These are phyloP conservation scores for Adansonia gregorii DNA, from an alignment of 441 rosid species.

Conservation along the genomic window DNA sequence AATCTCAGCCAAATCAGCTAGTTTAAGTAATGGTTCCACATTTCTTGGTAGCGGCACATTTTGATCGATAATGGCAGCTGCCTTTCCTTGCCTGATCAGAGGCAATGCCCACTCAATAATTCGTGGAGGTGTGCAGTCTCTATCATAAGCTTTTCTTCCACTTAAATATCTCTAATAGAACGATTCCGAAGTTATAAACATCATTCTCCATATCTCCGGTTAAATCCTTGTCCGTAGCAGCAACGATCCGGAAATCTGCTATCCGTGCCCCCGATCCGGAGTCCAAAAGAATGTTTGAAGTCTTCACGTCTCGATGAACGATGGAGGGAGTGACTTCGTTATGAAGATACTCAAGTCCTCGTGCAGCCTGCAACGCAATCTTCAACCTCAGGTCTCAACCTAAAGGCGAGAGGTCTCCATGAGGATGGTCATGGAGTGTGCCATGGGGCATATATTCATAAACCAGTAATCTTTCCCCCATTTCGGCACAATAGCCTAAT, in stretches of 20 bases:
- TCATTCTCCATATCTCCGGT: conserved; percentile 43
- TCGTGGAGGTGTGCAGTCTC: conserved; percentile 41
- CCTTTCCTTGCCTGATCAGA: conserved; percentile 55
- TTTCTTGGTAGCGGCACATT: conserved; percentile 55
- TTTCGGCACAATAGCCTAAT: conserved; percentile 57
- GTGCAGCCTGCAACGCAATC: conserved; percentile 61
- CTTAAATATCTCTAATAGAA: conserved; percentile 51
- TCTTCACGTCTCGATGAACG: conserved; percentile 70
- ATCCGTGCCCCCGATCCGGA: conserved; percentile 65
- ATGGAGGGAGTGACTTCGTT: conserved; percentile 67
- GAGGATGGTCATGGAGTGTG: conserved; percentile 64
- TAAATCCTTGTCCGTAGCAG: conserved; percentile 36
- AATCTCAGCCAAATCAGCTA: conserved; percentile 61
- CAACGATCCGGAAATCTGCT: conserved; percentile 74
- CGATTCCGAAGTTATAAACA: conserved; percentile 51
- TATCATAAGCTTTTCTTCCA: conserved; percentile 46
- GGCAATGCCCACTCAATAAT: conserved; percentile 58
- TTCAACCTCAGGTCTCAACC: conserved; percentile 61
- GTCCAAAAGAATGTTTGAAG: conserved; percentile 73
- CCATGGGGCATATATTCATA: conserved; percentile 74
- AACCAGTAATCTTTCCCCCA: conserved; percentile 57
- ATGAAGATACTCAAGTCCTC: conserved; percentile 81
- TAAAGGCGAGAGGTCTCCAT: conserved; percentile 51
- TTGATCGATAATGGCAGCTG: conserved; percentile 58
- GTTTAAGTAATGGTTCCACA: conserved; percentile 63